A percentile compares a stretch with the other conserved stretches of the same genome.
These are phyloP conservation scores for Microthlaspi erraticum DNA, from an alignment of 345 rosid genomes.

Conservation along the genomic window DNA sequence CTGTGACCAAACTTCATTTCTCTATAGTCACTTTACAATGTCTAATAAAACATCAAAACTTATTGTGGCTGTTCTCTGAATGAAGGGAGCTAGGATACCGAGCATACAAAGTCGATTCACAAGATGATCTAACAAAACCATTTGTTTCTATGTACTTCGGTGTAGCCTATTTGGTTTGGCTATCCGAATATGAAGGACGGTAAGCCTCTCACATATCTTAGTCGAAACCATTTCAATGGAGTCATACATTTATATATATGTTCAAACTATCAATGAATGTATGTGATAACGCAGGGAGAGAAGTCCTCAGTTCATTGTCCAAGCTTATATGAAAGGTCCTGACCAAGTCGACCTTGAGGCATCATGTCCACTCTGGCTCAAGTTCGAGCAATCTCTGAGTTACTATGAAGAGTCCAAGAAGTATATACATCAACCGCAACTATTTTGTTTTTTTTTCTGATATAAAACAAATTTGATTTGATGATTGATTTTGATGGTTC, in stretches of 20 bases:
- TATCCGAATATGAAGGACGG: conserved; percentile 89
- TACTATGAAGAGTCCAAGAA: conserved; percentile 64
- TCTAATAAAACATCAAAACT: not conserved
- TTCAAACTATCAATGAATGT: not conserved
- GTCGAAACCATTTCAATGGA: conserved; percentile 5
- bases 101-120: conserved; percentile 77
- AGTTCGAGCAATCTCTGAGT: conserved; percentile 81
- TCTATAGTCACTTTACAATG: conserved; percentile 1
- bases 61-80: conserved; percentile 18
- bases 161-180: conserved; percentile 80
- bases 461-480: not conserved
- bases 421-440: conserved; percentile 41
- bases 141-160: conserved; percentile 90
- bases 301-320: conserved; percentile 71
- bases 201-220: conserved; percentile 41
- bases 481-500: conserved; percentile 5
- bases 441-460: not conserved
- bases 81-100: conserved; percentile 77
- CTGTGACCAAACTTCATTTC: conserved; percentile 17
- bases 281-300: conserved; percentile 58
- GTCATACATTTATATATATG: not conserved
- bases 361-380: conserved; percentile 68
- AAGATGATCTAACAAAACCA: conserved; percentile 75
- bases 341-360: conserved; percentile 60
- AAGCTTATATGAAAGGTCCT: conserved; percentile 80